phyloP scores from a whole-genome alignment of 176 grass and related monocot species.

The Rhynchospora breviuscula region DNA sequence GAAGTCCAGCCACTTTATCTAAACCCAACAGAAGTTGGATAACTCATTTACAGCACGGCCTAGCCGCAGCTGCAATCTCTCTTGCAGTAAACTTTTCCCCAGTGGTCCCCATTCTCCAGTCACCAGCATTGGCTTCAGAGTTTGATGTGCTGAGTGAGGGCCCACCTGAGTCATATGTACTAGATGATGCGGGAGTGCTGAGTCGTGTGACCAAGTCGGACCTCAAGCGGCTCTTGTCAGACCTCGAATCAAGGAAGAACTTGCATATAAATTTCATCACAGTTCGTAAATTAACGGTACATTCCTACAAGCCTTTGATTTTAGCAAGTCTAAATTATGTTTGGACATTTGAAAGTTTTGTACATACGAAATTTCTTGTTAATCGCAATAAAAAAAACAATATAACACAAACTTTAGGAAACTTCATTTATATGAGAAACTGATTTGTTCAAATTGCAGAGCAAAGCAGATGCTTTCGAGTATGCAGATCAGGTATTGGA shows the following conservation, averaged over 20 bases:
- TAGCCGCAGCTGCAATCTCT: slow-evolving; percentile 61
- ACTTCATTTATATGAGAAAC: background rate
- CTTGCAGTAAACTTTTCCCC: slow-evolving; percentile 70
- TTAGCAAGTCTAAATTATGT: background rate
- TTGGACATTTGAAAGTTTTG: background rate
- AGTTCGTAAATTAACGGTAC: slow-evolving; percentile 87
- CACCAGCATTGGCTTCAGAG: slow-evolving; percentile 60
- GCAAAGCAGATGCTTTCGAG: slow-evolving; percentile 97
- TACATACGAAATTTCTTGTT: no score
- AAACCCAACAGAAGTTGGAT: slow-evolving; percentile 38
- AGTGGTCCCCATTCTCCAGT: slow-evolving; percentile 18
- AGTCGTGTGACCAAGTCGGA: slow-evolving; percentile 97
- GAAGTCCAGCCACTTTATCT: background rate
- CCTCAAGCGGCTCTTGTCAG: slow-evolving; percentile 58
- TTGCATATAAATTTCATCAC: slow-evolving; percentile 87
- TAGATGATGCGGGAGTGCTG: slow-evolving; percentile 92
- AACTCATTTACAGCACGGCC: slow-evolving; percentile 68
- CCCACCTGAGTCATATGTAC: slow-evolving; percentile 67
- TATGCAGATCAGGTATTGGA: slow-evolving; percentile 96
- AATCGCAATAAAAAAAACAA: background rate
- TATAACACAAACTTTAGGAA: background rate
- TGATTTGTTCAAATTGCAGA: slow-evolving; percentile 41
- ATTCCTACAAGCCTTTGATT: background rate
- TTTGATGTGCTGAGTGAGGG: slow-evolving; percentile 86
- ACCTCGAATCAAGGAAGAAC: slow-evolving; percentile 81